Evolutionary conservation across 306 rosid species (phyloP).

Genomic region (Gynostemma pentaphyllum): DNA sequence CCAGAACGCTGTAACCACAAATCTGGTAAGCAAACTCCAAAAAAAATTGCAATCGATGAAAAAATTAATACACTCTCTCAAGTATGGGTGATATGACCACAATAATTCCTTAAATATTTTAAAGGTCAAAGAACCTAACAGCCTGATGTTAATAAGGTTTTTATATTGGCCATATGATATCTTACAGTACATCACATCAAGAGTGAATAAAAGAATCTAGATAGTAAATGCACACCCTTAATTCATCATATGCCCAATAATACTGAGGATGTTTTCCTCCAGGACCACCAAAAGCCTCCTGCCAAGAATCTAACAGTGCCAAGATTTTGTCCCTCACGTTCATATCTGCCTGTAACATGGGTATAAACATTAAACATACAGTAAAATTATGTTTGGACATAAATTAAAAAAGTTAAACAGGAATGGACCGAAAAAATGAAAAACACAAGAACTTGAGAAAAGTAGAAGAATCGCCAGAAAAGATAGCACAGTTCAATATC

Average conservation of each 20-base stretch:
- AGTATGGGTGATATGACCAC: neutral
- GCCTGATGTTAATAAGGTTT: neutral
- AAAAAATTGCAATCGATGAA: neutral
- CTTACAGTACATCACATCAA: neutral
- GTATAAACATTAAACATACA: neutral
- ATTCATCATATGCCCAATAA: slow-evolving; percentile 79
- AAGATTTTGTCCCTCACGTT: slow-evolving; percentile 86
- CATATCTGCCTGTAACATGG: slow-evolving; percentile 68
- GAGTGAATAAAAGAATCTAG: slow-evolving; percentile 6
- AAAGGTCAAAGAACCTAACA: neutral
- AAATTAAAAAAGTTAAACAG: neutral
- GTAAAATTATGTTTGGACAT: neutral
- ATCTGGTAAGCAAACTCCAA: slow-evolving; percentile 6
- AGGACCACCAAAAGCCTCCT: slow-evolving; percentile 91
- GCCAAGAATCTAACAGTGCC: slow-evolving; percentile 77
- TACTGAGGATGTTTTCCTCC: slow-evolving; percentile 87
- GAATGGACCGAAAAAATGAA: neutral
- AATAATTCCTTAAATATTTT: neutral
- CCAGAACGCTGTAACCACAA: slow-evolving; percentile 70
- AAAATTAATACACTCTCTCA: neutral
- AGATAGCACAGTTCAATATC: neutral
- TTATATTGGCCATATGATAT: neutral
- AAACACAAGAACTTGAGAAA: neutral
- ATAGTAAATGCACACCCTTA: slow-evolving; percentile 39
- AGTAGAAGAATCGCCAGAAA: neutral